phyloP scores from a whole-genome alignment of 257 asterid species.

The Anisodus tanguticus region DNA sequence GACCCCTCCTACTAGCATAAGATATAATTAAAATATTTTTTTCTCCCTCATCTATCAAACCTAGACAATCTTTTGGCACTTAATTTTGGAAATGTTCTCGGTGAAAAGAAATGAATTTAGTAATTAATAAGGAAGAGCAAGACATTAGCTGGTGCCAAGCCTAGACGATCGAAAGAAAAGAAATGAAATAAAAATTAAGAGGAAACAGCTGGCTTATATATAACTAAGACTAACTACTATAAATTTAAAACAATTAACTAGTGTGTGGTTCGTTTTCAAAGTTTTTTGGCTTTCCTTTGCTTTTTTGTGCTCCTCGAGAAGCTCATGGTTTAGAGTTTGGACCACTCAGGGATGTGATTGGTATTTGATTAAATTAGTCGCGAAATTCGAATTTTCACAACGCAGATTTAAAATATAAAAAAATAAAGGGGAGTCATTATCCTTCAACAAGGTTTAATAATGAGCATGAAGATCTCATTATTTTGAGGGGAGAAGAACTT shows the following conservation, averaged over 20 bases:
- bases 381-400: neutral
- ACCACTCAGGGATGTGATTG: neutral
- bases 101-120: neutral
- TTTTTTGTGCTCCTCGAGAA: conserved; percentile 8
- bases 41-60: neutral
- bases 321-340: neutral
- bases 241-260: conserved; percentile 2
- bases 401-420: neutral
- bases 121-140: neutral
- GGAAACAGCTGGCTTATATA: neutral
- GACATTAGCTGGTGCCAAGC: neutral
- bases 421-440: too few species aligned
- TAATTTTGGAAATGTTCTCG: neutral
- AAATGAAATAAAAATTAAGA: neutral
- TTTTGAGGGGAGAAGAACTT: too few species aligned
- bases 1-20: neutral
- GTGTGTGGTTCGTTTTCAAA: neutral
- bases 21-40: neutral
- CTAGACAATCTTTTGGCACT: neutral
- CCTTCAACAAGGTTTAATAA: too few species aligned
- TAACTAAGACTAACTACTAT: neutral
- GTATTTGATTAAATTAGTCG: too few species aligned
- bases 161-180: neutral
- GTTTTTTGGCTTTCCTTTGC: neutral
- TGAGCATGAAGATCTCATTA: too few species aligned